phyloP scores from a whole-genome alignment of 2,329 filamentous ascomycete genomes.

The Tolypocladium tropicale region DNA sequence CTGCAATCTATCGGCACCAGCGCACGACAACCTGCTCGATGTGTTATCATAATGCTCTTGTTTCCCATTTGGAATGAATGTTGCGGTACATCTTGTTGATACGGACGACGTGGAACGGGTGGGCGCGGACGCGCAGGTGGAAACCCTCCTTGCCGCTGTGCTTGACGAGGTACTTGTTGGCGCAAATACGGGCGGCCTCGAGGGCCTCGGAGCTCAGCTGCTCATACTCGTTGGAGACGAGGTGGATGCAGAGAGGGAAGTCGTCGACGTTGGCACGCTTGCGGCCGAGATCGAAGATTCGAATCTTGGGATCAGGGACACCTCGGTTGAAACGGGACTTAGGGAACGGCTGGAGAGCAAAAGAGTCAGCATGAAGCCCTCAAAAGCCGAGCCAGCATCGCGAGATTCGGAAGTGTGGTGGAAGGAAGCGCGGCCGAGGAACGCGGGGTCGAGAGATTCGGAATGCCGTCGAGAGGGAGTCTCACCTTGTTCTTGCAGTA shows the following conservation, averaged over 20 bases:
- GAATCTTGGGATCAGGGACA: constrained; percentile 78
- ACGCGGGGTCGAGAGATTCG: not conserved
- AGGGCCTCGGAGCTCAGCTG: constrained; percentile 99
- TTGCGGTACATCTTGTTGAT: constrained; percentile 92
- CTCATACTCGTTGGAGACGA: constrained; percentile 99
- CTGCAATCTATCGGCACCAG: constrained; percentile 99
- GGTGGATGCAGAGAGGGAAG: constrained; percentile 98
- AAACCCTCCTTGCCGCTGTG: constrained; percentile 61
- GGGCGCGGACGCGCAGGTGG: constrained; percentile 72
- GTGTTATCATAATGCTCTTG: no score
- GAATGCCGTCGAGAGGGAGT: constrained; percentile 12
- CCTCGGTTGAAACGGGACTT: constrained; percentile 99
- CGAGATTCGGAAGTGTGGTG: not conserved
- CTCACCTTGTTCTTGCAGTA: constrained; percentile 99
- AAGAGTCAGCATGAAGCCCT: not conserved
- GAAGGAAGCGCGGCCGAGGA: not conserved
- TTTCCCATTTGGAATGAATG: no score
- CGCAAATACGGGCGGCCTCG: constrained; percentile 99
- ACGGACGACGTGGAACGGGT: constrained; percentile 99
- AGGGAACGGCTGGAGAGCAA: constrained; percentile 66
- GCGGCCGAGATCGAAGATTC: constrained; percentile 98
- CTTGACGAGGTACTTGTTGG: constrained; percentile 94
- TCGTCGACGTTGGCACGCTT: constrained; percentile 99
- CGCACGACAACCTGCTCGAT: constrained; percentile 70
- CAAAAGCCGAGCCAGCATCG: no score